These are phyloP conservation scores for Melanopsichium pennsylvanicum DNA, from an alignment of 1,284 basidiomycete species.

Conservation along the genomic window DNA sequence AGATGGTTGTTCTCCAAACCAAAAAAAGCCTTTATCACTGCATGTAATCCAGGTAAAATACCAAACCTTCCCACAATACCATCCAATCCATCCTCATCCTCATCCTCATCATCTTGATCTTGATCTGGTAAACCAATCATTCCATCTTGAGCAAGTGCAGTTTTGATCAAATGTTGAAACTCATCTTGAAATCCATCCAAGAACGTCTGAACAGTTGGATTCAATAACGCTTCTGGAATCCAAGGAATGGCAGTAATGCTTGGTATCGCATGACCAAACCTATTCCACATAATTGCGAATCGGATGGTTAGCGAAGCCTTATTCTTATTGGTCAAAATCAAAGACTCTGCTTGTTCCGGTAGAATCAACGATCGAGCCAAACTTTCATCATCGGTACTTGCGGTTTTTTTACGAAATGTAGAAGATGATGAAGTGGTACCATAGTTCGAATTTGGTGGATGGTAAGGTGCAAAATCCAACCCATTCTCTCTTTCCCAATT, in stretches of 20 bases:
- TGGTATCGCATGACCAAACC: conserved; percentile 20
- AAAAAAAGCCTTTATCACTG: conserved; percentile 27
- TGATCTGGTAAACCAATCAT: conserved; percentile 14
- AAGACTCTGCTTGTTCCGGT: not conserved
- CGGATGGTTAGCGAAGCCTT: conserved; percentile 3
- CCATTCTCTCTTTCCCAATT: conserved; percentile 2
- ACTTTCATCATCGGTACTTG: not conserved
- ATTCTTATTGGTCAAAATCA: conserved; percentile 6
- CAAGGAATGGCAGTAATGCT: too few relatives aligned
- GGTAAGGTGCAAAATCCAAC: conserved; percentile 19
- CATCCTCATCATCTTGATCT: conserved; percentile 5
- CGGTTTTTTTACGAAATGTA: too few relatives aligned
- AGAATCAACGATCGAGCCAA: conserved; percentile 12
- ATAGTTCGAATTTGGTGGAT: not conserved
- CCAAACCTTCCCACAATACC: conserved; percentile 16
- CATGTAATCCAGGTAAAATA: conserved; percentile 6
- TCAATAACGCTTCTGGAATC: too few relatives aligned
- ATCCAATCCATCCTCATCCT: conserved; percentile 7
- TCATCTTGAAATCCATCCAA: conserved; percentile 5
- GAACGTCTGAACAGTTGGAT: not conserved
- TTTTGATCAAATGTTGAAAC: conserved; percentile 16
- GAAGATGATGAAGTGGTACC: too few relatives aligned
- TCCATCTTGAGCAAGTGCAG: conserved; percentile 4
- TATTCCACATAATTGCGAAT: conserved; percentile 22
- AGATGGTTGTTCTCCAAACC: conserved; percentile 1